phyloP scores from a whole-genome alignment of 2,329 filamentous ascomycete genomes.

The Paecilomyces formosus region DNA sequence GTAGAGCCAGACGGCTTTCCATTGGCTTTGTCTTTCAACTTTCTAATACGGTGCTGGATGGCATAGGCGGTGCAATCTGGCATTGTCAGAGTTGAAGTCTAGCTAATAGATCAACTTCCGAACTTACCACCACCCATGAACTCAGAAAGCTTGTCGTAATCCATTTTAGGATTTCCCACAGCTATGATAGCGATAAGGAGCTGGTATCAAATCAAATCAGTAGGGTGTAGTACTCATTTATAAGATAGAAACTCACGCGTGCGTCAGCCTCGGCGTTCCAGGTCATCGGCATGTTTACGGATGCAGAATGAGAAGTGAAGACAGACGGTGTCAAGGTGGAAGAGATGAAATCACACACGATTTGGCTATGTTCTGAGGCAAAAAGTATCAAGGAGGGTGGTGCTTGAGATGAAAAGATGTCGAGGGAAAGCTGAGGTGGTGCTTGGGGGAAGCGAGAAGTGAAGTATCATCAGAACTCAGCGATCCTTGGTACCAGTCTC shows the following conservation, averaged over 20 bases:
- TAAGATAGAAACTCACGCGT: background rate
- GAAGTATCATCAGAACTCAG: background rate
- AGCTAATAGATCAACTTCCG: background rate
- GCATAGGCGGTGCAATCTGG: constrained; percentile 16
- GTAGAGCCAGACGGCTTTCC: background rate
- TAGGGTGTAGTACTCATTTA: background rate
- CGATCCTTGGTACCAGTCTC: too few relatives aligned
- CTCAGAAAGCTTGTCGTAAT: constrained; percentile 3
- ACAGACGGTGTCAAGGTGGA: background rate
- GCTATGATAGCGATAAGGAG: background rate
- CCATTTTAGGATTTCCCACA: background rate
- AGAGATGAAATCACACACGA: too few relatives aligned
- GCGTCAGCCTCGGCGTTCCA: background rate
- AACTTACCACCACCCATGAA: constrained; percentile 6
- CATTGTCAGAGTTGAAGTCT: background rate
- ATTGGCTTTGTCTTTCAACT: constrained; percentile 10
- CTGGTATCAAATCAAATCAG: background rate
- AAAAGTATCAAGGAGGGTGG: too few relatives aligned
- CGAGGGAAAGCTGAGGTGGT: background rate
- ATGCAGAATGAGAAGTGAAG: background rate
- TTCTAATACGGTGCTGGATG: constrained; percentile 15
- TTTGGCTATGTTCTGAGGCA: too few relatives aligned
- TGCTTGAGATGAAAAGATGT: background rate
- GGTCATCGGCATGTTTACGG: background rate
- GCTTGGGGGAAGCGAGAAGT: background rate